A percentile compares a stretch with the other conserved stretches of the same genome.
phyloP scores from a whole-genome alignment of 1,284 basidiomycete genomes.

The Cerrena zonata region DNA sequence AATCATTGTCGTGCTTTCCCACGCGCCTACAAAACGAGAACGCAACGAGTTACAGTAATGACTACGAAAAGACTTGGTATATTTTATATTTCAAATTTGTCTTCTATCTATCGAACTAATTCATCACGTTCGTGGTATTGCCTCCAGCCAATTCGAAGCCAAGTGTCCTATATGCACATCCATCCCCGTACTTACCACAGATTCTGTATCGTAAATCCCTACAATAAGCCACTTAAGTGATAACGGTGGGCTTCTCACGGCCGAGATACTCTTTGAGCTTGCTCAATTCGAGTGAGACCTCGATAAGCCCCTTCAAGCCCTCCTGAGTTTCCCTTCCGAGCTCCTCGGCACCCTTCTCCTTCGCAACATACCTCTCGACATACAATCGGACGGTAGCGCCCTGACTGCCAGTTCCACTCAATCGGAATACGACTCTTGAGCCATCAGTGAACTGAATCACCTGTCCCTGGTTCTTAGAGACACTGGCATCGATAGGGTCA shows the following conservation, averaged over 20 bases:
- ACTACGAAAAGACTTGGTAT: too few relatives aligned
- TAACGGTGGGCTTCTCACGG: slow-evolving; percentile 89
- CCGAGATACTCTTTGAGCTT: slow-evolving; percentile 84
- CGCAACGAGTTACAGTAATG: too few relatives aligned
- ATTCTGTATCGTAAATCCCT: background rate
- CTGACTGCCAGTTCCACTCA: slow-evolving; percentile 91
- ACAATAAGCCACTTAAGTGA: slow-evolving; percentile 55
- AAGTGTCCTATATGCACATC: too few relatives aligned
- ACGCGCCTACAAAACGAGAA: too few relatives aligned
- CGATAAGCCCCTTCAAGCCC: slow-evolving; percentile 90
- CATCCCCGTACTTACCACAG: too few relatives aligned
- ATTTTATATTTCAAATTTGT: too few relatives aligned
- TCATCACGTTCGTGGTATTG: too few relatives aligned
- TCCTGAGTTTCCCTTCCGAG: slow-evolving; percentile 77
- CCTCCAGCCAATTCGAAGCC: too few relatives aligned
- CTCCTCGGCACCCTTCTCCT: slow-evolving; percentile 68
- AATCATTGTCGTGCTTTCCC: too few relatives aligned
- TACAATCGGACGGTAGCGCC: slow-evolving; percentile 94
- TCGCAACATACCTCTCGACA: slow-evolving; percentile 82
- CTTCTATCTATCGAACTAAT: too few relatives aligned
- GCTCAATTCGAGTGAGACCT: slow-evolving; percentile 82
- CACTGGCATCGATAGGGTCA: slow-evolving; percentile 91
- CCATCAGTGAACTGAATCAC: slow-evolving; percentile 90
- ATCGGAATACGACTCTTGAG: slow-evolving; percentile 88
- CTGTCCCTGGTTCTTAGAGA: slow-evolving; percentile 94